phyloP scores from a whole-genome alignment of 2,329 filamentous ascomycete genomes.

The Paracoccidioides lutzii region DNA sequence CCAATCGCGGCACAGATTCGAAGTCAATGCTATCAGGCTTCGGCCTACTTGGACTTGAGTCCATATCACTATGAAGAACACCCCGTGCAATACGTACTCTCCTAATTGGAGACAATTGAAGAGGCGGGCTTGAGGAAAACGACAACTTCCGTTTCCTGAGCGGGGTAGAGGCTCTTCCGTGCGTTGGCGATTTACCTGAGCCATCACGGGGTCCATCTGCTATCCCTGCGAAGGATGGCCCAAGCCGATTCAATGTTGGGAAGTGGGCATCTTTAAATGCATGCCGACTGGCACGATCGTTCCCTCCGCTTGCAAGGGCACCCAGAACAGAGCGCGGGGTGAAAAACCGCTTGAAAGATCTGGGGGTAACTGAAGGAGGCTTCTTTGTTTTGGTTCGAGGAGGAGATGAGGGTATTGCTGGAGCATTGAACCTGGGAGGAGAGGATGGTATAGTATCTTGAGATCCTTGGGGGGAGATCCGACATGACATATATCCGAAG shows the following conservation, averaged over 20 bases:
- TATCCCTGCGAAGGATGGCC: conserved; percentile 29
- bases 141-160: conserved; percentile 36
- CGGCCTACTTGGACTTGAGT: conserved; percentile 3
- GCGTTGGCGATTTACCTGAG: conserved; percentile 17
- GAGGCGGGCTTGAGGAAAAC: conserved; percentile 34
- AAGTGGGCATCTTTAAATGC: conserved; percentile 33
- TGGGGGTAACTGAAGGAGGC: conserved; percentile 37
- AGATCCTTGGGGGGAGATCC: not conserved
- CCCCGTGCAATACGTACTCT: conserved; percentile 26
- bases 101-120: conserved; percentile 38
- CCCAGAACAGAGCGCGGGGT: conserved; percentile 34
- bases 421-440: conserved; percentile 8
- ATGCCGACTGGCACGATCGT: conserved; percentile 31
- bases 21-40: conserved; percentile 19
- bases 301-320: conserved; percentile 21
- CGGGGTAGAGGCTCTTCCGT: conserved; percentile 25
- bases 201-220: conserved; percentile 21
- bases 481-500: not conserved
- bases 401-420: conserved; percentile 30
- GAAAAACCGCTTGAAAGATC: conserved; percentile 39
- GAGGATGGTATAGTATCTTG: conserved; percentile 11
- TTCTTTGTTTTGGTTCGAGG: conserved; percentile 32
- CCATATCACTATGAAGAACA: conserved; percentile 18
- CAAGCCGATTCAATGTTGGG: conserved; percentile 31
- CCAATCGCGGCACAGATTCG: conserved; percentile 7